Evolutionary conservation across 345 rosid species (phyloP), one percentile per base, ranked within the genome.

Genomic region (Salix caprea): DNA sequence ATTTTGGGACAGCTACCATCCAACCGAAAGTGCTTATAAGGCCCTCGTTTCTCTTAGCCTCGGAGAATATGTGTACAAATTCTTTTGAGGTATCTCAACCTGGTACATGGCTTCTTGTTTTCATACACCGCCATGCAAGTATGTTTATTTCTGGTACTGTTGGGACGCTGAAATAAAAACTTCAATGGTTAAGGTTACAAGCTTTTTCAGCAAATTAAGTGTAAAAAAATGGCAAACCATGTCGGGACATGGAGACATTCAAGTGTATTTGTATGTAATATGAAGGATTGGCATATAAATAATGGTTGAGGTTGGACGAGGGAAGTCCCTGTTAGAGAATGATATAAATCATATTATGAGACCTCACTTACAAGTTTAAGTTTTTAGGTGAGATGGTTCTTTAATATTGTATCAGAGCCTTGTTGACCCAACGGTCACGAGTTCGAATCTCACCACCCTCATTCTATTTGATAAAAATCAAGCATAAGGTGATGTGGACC

Each of bases 1-100:
- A 19, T 88, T 88, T 76, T 88, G 91, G 88, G 89, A 88, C 61
- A 78, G 86, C 44, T 81, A 71, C 68, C 91, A 86, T 65, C 89
- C 88, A 7, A 71, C 91, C 0, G 86, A 88, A 67, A 62, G 54
- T 30, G 65, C 85, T 11, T 84, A 87, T 66, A 71, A 39, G 56
- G 42, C 74, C 13, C 64, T 85, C 10, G 13, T 80, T 9, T 24
- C 12, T 1, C 23, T 39, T 7, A 1, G 69, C 14, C 15, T 81
- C 3, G 2, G 4, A 16, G 40, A 62, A 72, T 65, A 74, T 42
- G 0, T 70, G 1, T 12, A 42, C 44, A n/a, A 28, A 21, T 69
- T 77, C 62, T 54, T 73, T 60, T 71, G 62, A 50, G 37, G 36
- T 10, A 19, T 44, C 28, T 58, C 62, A n/a, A n/a, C 4, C 11